Evolutionary conservation across 176 grass and related monocot species (phyloP).

Genomic region (Rhynchospora pubera): DNA sequence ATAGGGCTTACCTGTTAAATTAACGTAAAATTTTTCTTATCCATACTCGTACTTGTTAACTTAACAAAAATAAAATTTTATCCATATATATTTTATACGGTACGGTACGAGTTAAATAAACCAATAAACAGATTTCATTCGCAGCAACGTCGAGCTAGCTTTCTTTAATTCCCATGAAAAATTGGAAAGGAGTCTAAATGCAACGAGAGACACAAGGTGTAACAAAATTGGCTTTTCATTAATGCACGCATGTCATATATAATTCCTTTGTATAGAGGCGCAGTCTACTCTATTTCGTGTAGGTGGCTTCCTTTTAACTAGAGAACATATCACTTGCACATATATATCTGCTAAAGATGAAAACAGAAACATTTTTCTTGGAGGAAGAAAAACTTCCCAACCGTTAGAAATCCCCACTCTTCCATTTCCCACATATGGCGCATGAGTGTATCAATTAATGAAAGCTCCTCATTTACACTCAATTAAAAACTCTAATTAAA

Average conservation of each 20-base stretch:
- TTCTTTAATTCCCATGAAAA: not conserved
- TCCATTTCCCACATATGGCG: conserved; percentile 6
- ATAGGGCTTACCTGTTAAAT: too few relatives aligned
- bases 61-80: too few relatives aligned
- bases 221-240: conserved; percentile 9
- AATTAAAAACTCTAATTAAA: not conserved
- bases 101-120: too few relatives aligned
- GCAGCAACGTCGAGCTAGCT: too few relatives aligned
- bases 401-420: conserved; percentile 19
- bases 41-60: too few relatives aligned
- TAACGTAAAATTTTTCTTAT: too few relatives aligned
- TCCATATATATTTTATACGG: too few relatives aligned
- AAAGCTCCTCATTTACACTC: conserved; percentile 8
- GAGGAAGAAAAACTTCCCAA: not conserved
- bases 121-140: too few relatives aligned
- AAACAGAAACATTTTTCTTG: not conserved
- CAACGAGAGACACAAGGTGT: conserved; percentile 15
- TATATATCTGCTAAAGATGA: not conserved
- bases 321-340: conserved; percentile 2
- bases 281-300: conserved; percentile 22
- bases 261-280: not conserved
- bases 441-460: conserved; percentile 28
- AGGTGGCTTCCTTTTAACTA: not conserved
- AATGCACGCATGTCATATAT: not conserved
- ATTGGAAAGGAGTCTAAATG: not conserved